These are phyloP conservation scores for Penicillium sp. DNA, from an alignment of 2,329 filamentous ascomycete species.

Conservation along the genomic window DNA sequence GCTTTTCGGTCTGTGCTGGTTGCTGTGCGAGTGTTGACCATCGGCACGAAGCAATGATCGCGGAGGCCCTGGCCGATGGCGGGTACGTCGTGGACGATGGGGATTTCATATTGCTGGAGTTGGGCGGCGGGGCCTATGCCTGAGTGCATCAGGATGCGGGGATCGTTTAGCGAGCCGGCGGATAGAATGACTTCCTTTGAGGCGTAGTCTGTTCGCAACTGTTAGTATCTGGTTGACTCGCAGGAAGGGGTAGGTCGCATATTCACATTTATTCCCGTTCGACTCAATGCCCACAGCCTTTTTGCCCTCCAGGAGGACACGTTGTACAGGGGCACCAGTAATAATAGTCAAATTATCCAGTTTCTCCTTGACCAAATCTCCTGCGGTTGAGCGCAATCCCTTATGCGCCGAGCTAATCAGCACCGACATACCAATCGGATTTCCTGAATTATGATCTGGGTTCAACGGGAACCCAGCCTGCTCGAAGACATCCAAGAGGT, in stretches of 20 bases:
- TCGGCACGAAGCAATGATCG: slow-evolving; percentile 20
- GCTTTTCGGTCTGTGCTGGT: slow-evolving; percentile 5
- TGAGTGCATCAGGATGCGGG: slow-evolving; percentile 15
- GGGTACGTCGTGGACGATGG: slow-evolving; percentile 16
- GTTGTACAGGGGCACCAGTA: slow-evolving; percentile 49
- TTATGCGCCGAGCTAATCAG: slow-evolving; percentile 51
- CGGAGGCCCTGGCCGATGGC: slow-evolving; percentile 22
- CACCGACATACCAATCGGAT: slow-evolving; percentile 56
- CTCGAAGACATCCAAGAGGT: slow-evolving; percentile 43
- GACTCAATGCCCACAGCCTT: slow-evolving; percentile 48
- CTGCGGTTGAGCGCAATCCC: slow-evolving; percentile 52
- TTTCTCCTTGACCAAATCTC: slow-evolving; percentile 46
- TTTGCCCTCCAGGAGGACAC: slow-evolving; percentile 48
- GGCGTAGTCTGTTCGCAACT: slow-evolving; percentile 6
- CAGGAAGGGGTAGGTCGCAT: background rate
- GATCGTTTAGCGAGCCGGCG: slow-evolving; percentile 19
- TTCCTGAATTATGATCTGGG: slow-evolving; percentile 57
- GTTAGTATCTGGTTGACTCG: background rate
- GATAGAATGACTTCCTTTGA: slow-evolving; percentile 18
- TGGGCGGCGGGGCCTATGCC: slow-evolving; percentile 12
- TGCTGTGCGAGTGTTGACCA: slow-evolving; percentile 8
- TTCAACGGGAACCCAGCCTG: slow-evolving; percentile 52
- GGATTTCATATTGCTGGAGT: slow-evolving; percentile 12
- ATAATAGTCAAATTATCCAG: slow-evolving; percentile 55
- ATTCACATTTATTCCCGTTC: slow-evolving; percentile 42